A percentile compares a stretch with the other conserved stretches of the same genome.
phyloP scores from a whole-genome alignment of 345 rosid species.

The Bruguiera gymnorhiza region DNA sequence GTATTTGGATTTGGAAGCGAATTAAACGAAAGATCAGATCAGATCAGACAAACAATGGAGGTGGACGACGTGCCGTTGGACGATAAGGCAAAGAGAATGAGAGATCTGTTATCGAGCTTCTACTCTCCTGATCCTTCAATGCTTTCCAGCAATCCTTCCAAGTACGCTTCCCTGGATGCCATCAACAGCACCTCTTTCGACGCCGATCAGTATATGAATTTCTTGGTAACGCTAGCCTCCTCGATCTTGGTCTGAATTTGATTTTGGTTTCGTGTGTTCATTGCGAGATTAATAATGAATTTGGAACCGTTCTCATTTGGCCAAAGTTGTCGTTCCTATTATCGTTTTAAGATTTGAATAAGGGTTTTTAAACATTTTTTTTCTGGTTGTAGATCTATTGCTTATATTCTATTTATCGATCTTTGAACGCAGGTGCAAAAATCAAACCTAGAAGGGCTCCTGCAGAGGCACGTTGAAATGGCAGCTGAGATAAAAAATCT shows the following conservation, averaged over 20 bases:
- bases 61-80: slow-evolving; percentile 76
- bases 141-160: slow-evolving; percentile 39
- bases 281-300: neutral
- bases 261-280: neutral
- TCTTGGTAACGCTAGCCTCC: slow-evolving; percentile 49
- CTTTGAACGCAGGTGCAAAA: slow-evolving; percentile 53
- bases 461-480: slow-evolving; percentile 92
- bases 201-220: slow-evolving; percentile 89
- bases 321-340: too few relatives aligned
- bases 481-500: slow-evolving; percentile 98
- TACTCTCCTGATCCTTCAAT: slow-evolving; percentile 89
- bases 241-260: neutral
- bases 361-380: too few relatives aligned
- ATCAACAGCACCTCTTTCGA: slow-evolving; percentile 76
- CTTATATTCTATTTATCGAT: neutral
- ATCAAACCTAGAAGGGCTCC: slow-evolving; percentile 80
- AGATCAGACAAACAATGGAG: slow-evolving; percentile 35
- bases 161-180: slow-evolving; percentile 58
- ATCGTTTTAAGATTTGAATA: too few relatives aligned
- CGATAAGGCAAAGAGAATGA: slow-evolving; percentile 98
- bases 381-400: neutral
- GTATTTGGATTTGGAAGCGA: neutral
- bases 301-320: too few relatives aligned
- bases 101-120: slow-evolving; percentile 97
- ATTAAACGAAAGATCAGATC: neutral